Conservation (phyloP, 805 yeast genomes). For the Starmerella apicola region DNA sequence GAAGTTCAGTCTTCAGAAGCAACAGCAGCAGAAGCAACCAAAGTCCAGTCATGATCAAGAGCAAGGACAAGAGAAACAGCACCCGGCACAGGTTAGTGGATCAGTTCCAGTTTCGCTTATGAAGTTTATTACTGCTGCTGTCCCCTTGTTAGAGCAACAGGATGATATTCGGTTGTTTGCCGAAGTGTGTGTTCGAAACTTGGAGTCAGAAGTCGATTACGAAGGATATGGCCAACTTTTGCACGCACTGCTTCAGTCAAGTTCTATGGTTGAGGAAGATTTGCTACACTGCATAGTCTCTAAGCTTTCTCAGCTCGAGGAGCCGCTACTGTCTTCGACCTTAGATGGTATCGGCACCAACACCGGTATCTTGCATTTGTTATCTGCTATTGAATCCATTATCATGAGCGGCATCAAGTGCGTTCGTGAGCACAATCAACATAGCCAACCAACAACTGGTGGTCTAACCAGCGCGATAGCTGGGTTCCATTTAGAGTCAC, state of each 20-base stretch:
- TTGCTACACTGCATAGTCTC: slow-evolving; percentile 3
- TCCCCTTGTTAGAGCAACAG: slow-evolving; percentile 7
- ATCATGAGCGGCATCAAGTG: slow-evolving; percentile 3
- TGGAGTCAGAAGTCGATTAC: slow-evolving; percentile 15
- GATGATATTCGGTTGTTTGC: slow-evolving; percentile 4
- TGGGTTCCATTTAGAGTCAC: slow-evolving; percentile 52
- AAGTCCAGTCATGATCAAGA: no score
- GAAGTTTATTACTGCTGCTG: slow-evolving; percentile 12
- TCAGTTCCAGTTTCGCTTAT: slow-evolving; percentile 9
- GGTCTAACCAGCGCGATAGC: slow-evolving; percentile 11
- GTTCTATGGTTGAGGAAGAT: slow-evolving; percentile 7
- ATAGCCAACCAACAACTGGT: neutral
- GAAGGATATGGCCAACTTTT: slow-evolving; percentile 12
- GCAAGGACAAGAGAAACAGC: no score
- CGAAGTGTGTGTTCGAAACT: slow-evolving; percentile 3
- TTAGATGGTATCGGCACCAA: slow-evolving; percentile 6
- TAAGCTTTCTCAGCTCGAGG: neutral
- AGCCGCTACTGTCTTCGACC: neutral
- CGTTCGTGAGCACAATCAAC: neutral
- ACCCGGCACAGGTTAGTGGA: neutral
- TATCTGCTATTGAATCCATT: slow-evolving; percentile 8
- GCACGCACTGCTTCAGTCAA: slow-evolving; percentile 5
- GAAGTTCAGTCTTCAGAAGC: neutral
- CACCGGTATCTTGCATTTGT: slow-evolving; percentile 5
- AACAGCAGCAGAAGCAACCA: neutral